These are phyloP conservation scores for Patellifolia procumbens DNA, from an alignment of 179 eudicot species.

Conservation along the genomic window DNA sequence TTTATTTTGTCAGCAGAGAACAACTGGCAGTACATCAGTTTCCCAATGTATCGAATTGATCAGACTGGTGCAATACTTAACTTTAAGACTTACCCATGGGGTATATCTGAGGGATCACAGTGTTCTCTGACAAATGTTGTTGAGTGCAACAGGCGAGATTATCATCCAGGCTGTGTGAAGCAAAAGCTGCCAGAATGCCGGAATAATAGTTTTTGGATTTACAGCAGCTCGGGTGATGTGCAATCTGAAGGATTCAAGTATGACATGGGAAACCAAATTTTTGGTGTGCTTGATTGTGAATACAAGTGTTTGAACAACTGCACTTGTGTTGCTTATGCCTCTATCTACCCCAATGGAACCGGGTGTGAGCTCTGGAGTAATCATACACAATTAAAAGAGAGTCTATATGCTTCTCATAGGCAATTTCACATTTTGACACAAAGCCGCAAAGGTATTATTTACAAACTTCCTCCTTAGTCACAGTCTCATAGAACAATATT, in stretches of 20 bases:
- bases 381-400: conserved; percentile 14
- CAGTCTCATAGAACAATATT: too few relatives aligned
- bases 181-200: conserved; percentile 30
- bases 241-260: conserved; percentile 14
- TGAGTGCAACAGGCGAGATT: neutral
- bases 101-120: neutral
- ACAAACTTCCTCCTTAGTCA: too few relatives aligned
- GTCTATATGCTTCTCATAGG: conserved; percentile 3
- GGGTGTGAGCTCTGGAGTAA: conserved; percentile 42
- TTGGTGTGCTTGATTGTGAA: conserved; percentile 36
- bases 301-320: conserved; percentile 33
- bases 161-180: conserved; percentile 22
- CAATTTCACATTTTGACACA: conserved; percentile 17
- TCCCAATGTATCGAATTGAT: conserved; percentile 23
- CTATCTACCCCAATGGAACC: conserved; percentile 32
- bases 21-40: conserved; percentile 8
- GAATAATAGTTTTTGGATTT: conserved; percentile 19
- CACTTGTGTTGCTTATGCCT: conserved; percentile 40
- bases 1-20: conserved; percentile 25
- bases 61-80: neutral
- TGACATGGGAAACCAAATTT: conserved; percentile 1
- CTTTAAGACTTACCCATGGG: neutral
- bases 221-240: conserved; percentile 15
- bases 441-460: neutral
- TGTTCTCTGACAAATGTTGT: conserved; percentile 4